Base-by-base conservation (phyloP, 108 stramenopile genomes). In the Chaetoceros muelleri region DNA sequence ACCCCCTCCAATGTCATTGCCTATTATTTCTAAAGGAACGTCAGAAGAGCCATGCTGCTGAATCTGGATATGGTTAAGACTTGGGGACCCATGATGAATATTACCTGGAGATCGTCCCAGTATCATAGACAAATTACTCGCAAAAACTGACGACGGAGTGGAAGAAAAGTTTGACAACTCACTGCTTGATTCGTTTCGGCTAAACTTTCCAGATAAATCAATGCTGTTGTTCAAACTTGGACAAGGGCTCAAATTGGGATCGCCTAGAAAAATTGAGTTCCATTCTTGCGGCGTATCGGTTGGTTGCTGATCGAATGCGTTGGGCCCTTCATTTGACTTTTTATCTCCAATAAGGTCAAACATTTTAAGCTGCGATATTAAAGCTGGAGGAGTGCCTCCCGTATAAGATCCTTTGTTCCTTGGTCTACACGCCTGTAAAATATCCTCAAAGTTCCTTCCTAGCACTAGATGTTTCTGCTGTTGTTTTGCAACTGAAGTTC, bases 381-480 rank as follows among this genome's bases (percentile, higher is more conserved):
- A 21, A 18, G 75, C 67, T 3, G 80, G 75, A n/a, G n/a, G n/a
- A n/a, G n/a, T n/a, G n/a, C n/a, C n/a, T n/a, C n/a, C n/a, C 57
- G 76, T 27, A 3, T 28, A 19, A 25, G 47, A 48, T 20, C 67
- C 67, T 31, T 70, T 62, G 27, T 62, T 59, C 52, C 82, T 55
- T 25, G 90, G 90, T 30, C 86, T 59, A 45, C 90, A 87, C 8
- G 90, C 90, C 58, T 87, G 84, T 25, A 92, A 58, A 62, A 92
- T 87, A 53, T 92, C 85, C 53, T 74, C 62, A 61, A 92, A 85
- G 3, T 80, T 70, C 46, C 90, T 66, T 7, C 78, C 84, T 10
- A 72, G 71, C 27, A 87, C 86, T 34, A 92, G 62, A 22, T 83
- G 80, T 25, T 84, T 80, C 18, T 80, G 63, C 46, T 79, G 62